Evolutionary conservation across 441 rosid genomes (phyloP).

Genomic region (Rhodomyrtus psidioides): DNA sequence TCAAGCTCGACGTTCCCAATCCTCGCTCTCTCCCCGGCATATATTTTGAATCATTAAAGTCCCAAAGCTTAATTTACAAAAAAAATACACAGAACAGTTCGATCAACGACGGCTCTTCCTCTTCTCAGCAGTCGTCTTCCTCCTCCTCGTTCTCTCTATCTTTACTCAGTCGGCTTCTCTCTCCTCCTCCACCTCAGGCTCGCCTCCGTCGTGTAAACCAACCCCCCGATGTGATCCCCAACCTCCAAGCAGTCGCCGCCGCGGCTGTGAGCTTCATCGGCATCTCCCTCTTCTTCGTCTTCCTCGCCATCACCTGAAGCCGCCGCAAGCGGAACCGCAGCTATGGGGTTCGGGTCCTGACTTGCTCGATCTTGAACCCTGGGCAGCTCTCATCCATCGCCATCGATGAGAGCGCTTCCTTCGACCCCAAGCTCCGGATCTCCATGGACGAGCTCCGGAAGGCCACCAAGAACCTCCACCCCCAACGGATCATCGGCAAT

Average conservation of each 20-base stretch:
- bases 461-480: slow-evolving; percentile 64
- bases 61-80: no score
- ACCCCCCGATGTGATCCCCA: not conserved
- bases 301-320: slow-evolving; percentile 22
- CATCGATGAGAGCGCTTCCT: slow-evolving; percentile 34
- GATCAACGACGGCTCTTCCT: slow-evolving; percentile 18
- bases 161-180: not conserved
- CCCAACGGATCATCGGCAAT: slow-evolving; percentile 68
- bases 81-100: no score
- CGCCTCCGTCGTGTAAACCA: not conserved
- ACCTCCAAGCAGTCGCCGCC: slow-evolving; percentile 14
- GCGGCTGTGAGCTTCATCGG: slow-evolving; percentile 25
- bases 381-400: slow-evolving; percentile 8
- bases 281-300: slow-evolving; percentile 17
- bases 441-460: slow-evolving; percentile 62
- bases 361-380: slow-evolving; percentile 7
- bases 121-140: not conserved
- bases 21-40: no score
- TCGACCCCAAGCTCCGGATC: slow-evolving; percentile 48
- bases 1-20: no score
- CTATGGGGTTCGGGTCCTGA: slow-evolving; percentile 2
- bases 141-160: not conserved
- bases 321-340: not conserved
- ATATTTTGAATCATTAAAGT: no score
- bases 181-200: slow-evolving; percentile 2